Evolutionary conservation across 768 basidiomycete genomes (phyloP), one percentile per base, ranked within the genome.

Genomic region (Amanita jacksonii): DNA sequence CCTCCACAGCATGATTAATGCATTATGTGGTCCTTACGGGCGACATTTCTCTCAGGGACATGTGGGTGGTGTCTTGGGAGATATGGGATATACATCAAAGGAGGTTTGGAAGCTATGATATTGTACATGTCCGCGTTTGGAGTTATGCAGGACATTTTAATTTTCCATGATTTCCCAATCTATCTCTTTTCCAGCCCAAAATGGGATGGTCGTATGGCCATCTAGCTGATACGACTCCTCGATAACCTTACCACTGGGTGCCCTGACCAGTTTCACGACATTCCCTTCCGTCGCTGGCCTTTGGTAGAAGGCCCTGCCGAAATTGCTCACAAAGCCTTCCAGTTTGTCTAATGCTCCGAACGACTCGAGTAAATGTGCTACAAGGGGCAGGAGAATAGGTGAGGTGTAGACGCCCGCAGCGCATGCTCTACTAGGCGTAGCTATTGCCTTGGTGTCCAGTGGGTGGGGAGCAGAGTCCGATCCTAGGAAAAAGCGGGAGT

Each of bases 361-460:
- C 4, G 85, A 81, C 49, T 91, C 89, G 28, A 98, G 69, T 23
- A 96, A 67, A 50, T 93, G 81, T 0, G 94, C 92, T 1, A 87
- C 79, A 10, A 98, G 72, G 2, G 96, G 92, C 12, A 99, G 72
- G 15, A 99, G 71, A 52, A 94, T 82, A 4, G 92, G 85, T 3
- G 87, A 89, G 1, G 96, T 98, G 62, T 98, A 98, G 41, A 98
- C 79, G 1, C 96, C 96, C 8, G 96, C 96, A 1, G 96, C 93
- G 62, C 96, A 99, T 13, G 79, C 68, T 24, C 78, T 72, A 15
- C 63, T 64, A 5, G 86, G 82, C 4, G 79, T 75, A 48, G 85
- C 76, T 13, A 74, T 79, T 3, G 84, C 74, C 62, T 91, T 84
- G 42, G 72, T 66, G 22, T 67, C 58, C 23, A 73, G 71, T 4